Conservation (phyloP, 1,284 basidiomycete species). For the Trichosporon sp. region DNA sequence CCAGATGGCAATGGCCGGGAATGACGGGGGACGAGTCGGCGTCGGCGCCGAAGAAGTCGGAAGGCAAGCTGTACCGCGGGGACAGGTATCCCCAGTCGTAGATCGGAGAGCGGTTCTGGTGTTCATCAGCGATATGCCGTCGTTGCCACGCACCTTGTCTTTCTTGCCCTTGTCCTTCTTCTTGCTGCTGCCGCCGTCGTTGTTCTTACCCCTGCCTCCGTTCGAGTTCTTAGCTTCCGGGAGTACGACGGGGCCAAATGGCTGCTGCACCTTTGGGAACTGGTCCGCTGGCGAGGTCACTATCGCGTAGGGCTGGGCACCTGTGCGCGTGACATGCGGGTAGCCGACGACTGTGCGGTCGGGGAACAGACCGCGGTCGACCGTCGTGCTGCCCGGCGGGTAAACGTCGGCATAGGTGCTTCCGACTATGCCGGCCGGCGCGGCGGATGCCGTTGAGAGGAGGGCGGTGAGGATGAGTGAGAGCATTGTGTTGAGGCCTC, state of each 20-base stretch:
- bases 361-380: constrained; percentile 56
- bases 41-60: constrained; percentile 69
- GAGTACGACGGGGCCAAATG: constrained; percentile 57
- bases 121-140: not conserved
- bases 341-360: constrained; percentile 60
- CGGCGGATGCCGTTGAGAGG: not conserved
- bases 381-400: constrained; percentile 40
- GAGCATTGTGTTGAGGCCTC: not conserved
- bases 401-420: constrained; percentile 41
- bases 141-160: not conserved
- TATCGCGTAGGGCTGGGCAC: constrained; percentile 61
- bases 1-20: constrained; percentile 70
- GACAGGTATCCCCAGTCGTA: constrained; percentile 79
- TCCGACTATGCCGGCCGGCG: constrained; percentile 26
- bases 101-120: constrained; percentile 61
- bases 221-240: constrained; percentile 40
- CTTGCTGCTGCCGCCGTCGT: not conserved
- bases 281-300: constrained; percentile 59
- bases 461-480: constrained; percentile 5
- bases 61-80: constrained; percentile 76
- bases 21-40: constrained; percentile 65
- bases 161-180: not conserved
- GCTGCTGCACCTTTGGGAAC: constrained; percentile 55
- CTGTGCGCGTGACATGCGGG: constrained; percentile 60
- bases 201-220: constrained; percentile 32